Evolutionary conservation across 2,329 filamentous ascomycete species (phyloP), one percentile per base, ranked within the genome.

Genomic region (Sphaerulina musiva): DNA sequence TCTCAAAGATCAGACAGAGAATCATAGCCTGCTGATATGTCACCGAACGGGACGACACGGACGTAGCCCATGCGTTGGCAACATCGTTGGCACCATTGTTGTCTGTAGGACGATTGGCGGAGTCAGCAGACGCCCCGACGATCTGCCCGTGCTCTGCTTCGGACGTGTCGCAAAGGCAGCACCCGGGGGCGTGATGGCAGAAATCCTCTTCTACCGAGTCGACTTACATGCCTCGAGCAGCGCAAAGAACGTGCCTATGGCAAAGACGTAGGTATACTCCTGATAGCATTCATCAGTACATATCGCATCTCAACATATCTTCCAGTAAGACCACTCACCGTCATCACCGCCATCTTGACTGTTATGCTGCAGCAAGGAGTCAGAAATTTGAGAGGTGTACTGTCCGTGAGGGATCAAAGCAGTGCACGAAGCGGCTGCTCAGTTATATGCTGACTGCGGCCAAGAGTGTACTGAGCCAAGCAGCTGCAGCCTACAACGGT

Each of bases 181-280:
- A 36, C 34, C 34, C 3, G 12, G 34, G 34, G 12, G 9, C 12
- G 7, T 10, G 9, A 36, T 36, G 10, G 34, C 34, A 36, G 12
- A 8, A n/a, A n/a, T 38, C 34, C 34, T 38, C 34, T 29, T 29
- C 26, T 29, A 38, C 6, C 6, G 34, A n/a, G 12, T 38, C 10
- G 10, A 38, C 34, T 38, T 38, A 38, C 34, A 85, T 42, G 81
- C 81, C 64, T 84, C 81, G 29, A 84, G 77, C 63, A 81, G 80
- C 54, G 81, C 79, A 66, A 84, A 84, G 52, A 84, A 75, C 54
- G 78, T 80, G 69, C 78, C 80, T 48, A 84, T 76, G 62, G 80
- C 81, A 58, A 84, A 79, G 56, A 84, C 48, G 45, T 55, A 55
- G 44, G 53, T 55, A 39, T 55, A 55, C 14, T 45, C 48, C 45